phyloP scores from a whole-genome alignment of 2,329 filamentous ascomycete species.

The Sordariomycetes sp. region DNA sequence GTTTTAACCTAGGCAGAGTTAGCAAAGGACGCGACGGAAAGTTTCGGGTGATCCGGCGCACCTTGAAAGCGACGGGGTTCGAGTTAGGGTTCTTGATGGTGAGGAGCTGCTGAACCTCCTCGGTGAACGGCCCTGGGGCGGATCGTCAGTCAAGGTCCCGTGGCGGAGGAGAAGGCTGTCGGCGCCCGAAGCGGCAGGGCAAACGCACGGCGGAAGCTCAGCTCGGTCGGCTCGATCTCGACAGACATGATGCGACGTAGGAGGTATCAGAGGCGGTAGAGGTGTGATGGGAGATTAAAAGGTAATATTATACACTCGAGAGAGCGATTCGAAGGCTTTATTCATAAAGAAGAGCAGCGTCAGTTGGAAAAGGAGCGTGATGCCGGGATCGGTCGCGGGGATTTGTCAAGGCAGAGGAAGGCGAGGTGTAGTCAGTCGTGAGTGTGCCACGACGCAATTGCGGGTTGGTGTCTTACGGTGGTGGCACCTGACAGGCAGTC shows the following conservation, averaged over 20 bases:
- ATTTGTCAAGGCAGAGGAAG: neutral
- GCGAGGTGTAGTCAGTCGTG: neutral
- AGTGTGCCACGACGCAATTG: neutral
- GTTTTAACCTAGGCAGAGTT: constrained; percentile 74
- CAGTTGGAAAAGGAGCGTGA: neutral
- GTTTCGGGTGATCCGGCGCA: constrained; percentile 19
- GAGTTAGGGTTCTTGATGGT: constrained; percentile 52
- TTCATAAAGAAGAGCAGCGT: neutral
- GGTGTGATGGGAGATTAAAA: neutral
- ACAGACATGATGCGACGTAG: constrained; percentile 62
- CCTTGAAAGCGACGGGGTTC: constrained; percentile 57
- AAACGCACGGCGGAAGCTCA: constrained; percentile 80
- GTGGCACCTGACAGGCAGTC: neutral
- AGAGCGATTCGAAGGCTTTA: neutral
- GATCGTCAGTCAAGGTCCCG: neutral
- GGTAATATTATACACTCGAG: neutral
- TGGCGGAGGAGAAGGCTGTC: neutral
- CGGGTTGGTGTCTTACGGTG: neutral
- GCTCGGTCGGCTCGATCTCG: constrained; percentile 81
- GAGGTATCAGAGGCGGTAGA: neutral
- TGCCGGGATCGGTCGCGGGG: neutral
- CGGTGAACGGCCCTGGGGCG: constrained; percentile 48
- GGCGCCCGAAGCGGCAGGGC: constrained; percentile 1
- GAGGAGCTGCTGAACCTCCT: constrained; percentile 51
- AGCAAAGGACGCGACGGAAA: constrained; percentile 9